These are phyloP conservation scores for Leptographium radiaticola DNA, from an alignment of 2,329 filamentous ascomycete genomes.

Conservation along the genomic window DNA sequence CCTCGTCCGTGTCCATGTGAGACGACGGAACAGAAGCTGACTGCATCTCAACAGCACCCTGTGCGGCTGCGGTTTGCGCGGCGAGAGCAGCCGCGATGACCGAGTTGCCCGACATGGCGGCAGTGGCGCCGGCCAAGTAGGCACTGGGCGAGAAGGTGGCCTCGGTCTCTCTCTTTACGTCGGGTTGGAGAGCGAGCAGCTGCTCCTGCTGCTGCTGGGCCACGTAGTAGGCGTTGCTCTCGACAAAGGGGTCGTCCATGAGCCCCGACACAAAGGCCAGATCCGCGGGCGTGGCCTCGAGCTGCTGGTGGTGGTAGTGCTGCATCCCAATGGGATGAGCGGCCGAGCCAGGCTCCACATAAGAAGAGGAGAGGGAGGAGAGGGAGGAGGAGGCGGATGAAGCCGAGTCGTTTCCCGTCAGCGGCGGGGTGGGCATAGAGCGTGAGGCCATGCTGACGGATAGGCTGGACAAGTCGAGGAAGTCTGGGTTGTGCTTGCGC, in stretches of 20 bases:
- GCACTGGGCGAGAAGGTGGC: conserved; percentile 2
- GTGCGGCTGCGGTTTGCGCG: background rate
- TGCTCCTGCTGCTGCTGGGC: background rate
- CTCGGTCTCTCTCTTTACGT: background rate
- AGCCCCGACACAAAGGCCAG: conserved; percentile 10
- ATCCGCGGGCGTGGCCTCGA: background rate
- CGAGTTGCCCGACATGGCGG: conserved; percentile 5
- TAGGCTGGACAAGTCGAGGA: background rate
- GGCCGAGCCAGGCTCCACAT: background rate
- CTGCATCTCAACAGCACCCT: background rate
- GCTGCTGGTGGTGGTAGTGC: background rate
- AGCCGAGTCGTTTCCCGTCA: conserved; percentile 5
- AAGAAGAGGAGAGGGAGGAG: conserved; percentile 4
- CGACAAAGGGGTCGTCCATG: conserved; percentile 19
- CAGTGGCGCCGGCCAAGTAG: conserved; percentile 7
- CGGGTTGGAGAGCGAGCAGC: background rate
- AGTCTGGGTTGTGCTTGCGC: background rate
- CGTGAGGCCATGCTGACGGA: background rate
- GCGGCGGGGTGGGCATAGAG: conserved; percentile 7
- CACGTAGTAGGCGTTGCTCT: conserved; percentile 1
- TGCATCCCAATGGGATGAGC: background rate
- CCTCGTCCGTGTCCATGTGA: conserved; percentile 8
- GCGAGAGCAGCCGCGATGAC: conserved; percentile 7
- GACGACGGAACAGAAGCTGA: background rate
- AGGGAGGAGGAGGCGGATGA: conserved; percentile 7